Evolutionary conservation across 2,329 filamentous ascomycete species (phyloP).

Genomic region (Monilinia aucupariae): DNA sequence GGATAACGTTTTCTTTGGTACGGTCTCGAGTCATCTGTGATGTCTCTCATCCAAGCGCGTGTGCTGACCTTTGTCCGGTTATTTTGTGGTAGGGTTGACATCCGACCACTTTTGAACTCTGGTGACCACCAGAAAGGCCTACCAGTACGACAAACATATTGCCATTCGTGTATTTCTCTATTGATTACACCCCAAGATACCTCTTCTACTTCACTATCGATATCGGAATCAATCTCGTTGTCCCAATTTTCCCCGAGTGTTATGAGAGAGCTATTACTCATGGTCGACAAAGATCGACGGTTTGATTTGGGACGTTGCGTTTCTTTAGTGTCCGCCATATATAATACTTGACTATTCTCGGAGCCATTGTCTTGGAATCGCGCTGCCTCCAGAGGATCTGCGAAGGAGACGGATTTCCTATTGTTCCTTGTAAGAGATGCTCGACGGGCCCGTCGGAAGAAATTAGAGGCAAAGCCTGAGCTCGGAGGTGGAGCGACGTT

Average conservation of each 20-base stretch:
- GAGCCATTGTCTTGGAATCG: constrained; percentile 18
- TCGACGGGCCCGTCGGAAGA: constrained; percentile 11
- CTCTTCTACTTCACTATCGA: constrained; percentile 19
- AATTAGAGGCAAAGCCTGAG: background rate
- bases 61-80: constrained; percentile 12
- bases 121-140: constrained; percentile 35
- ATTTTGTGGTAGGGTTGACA: constrained; percentile 20
- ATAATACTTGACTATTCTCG: constrained; percentile 28
- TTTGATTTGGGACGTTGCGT: constrained; percentile 7
- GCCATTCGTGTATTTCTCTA: constrained; percentile 33
- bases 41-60: constrained; percentile 18
- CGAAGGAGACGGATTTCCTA: constrained; percentile 11
- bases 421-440: constrained; percentile 12
- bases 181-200: constrained; percentile 31
- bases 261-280: constrained; percentile 24
- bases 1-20: constrained; percentile 18
- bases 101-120: constrained; percentile 24
- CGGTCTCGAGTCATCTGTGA: constrained; percentile 11
- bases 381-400: background rate
- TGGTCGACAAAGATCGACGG: constrained; percentile 27
- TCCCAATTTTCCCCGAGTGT: constrained; percentile 21
- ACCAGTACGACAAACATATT: constrained; percentile 32
- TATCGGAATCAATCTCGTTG: background rate
- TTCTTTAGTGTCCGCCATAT: constrained; percentile 21
- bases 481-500: background rate